phyloP scores from a whole-genome alignment of 2,329 filamentous ascomycete species.

The Bipolaris victoriae region DNA sequence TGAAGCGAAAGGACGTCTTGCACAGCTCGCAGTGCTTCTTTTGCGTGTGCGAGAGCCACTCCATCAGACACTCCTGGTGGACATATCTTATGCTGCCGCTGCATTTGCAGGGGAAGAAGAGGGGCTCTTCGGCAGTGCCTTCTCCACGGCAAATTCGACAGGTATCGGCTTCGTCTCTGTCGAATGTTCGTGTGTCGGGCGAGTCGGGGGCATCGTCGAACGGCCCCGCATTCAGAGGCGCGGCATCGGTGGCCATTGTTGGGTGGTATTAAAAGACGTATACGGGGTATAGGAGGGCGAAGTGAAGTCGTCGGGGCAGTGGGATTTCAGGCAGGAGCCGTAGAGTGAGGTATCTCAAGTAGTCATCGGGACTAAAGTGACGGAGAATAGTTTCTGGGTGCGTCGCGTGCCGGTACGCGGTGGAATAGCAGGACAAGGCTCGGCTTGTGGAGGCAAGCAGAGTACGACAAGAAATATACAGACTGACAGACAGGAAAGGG shows the following conservation, averaged over 20 bases:
- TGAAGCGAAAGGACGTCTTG: slow-evolving; percentile 98
- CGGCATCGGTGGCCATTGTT: slow-evolving; percentile 34
- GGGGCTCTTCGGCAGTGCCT: slow-evolving; percentile 77
- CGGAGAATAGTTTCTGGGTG: neutral
- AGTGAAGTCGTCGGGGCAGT: slow-evolving; percentile 2
- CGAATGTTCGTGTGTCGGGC: slow-evolving; percentile 44
- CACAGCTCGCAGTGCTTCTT: slow-evolving; percentile 99
- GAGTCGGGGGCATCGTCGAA: slow-evolving; percentile 38
- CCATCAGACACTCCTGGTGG: slow-evolving; percentile 97
- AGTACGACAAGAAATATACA: neutral
- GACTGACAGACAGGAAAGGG: neutral
- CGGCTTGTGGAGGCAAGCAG: neutral
- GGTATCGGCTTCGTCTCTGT: slow-evolving; percentile 71
- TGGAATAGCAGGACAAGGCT: neutral
- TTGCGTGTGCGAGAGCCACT: slow-evolving; percentile 97
- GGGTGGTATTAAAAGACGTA: slow-evolving; percentile 4
- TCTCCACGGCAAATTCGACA: slow-evolving; percentile 97
- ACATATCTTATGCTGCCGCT: slow-evolving; percentile 98
- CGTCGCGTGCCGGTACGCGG: neutral
- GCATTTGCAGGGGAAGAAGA: slow-evolving; percentile 99
- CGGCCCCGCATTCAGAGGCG: slow-evolving; percentile 21
- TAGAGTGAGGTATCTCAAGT: slow-evolving; percentile 26
- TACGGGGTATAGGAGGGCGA: slow-evolving; percentile 1
- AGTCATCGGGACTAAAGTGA: slow-evolving; percentile 28
- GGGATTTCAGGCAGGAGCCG: slow-evolving; percentile 28